Evolutionary conservation across 1,139 yeast species (phyloP).

Genomic region (Suhomyces bribrorum): DNA sequence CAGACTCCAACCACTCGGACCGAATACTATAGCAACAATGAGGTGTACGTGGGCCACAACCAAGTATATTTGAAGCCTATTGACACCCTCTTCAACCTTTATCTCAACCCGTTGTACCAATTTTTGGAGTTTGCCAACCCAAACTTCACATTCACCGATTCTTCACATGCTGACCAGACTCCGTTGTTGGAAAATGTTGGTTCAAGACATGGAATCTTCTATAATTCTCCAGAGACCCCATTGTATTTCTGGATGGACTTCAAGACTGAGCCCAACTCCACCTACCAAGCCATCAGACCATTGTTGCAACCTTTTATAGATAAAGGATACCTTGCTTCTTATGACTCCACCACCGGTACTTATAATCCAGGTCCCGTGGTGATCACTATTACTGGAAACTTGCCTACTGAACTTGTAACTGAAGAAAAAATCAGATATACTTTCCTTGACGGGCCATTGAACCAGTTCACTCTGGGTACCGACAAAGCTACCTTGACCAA

Average conservation of each 20-base stretch:
- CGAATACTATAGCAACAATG: conserved; percentile 28
- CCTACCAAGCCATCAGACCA: conserved; percentile 33
- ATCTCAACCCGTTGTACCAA: conserved; percentile 53
- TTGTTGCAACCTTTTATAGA: conserved; percentile 36
- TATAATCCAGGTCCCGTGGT: conserved; percentile 38
- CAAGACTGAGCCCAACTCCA: conserved; percentile 37
- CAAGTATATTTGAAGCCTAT: conserved; percentile 43
- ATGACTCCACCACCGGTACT: conserved; percentile 26
- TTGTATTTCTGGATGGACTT: conserved; percentile 46
- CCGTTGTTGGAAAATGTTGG: conserved; percentile 18
- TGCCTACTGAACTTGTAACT: conserved; percentile 33
- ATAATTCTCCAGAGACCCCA: conserved; percentile 41
- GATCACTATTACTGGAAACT: conserved; percentile 44
- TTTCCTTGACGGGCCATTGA: conserved; percentile 43
- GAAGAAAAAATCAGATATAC: conserved; percentile 32
- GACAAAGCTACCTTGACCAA: conserved; percentile 17
- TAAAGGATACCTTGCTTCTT: conserved; percentile 34
- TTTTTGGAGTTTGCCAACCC: conserved; percentile 52
- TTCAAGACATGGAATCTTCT: conserved; percentile 36
- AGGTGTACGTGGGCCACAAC: conserved; percentile 70
- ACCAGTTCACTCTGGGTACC: conserved; percentile 18
- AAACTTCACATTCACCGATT: conserved; percentile 15
- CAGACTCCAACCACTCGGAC: conserved; percentile 16
- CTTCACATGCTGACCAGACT: neutral
- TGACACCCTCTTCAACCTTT: conserved; percentile 51